Evolutionary conservation across 2,329 filamentous ascomycete genomes (phyloP).

Genomic region (Fusarium pseudoanthophilum): DNA sequence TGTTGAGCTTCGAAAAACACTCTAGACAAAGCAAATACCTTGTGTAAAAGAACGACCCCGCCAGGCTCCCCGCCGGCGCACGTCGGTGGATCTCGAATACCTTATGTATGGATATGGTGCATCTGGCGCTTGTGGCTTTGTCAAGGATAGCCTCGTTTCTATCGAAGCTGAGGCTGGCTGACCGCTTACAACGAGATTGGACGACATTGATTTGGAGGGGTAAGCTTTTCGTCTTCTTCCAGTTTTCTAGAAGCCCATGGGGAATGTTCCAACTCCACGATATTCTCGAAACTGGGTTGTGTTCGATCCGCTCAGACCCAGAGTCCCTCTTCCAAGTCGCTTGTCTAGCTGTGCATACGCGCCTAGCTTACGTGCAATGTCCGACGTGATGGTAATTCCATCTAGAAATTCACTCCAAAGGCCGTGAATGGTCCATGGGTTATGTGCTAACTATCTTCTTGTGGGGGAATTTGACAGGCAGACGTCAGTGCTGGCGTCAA

Average conservation of each 20-base stretch:
- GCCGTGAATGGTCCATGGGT: constrained; percentile 9
- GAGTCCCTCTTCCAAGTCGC: constrained; percentile 6
- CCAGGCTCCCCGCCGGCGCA: constrained; percentile 29
- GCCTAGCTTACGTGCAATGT: not conserved
- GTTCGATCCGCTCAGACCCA: constrained; percentile 1
- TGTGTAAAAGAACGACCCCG: constrained; percentile 19
- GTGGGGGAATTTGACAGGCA: constrained; percentile 21
- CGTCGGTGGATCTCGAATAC: constrained; percentile 20
- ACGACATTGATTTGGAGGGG: constrained; percentile 35
- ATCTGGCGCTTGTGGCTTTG: constrained; percentile 29
- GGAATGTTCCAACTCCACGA: constrained; percentile 8
- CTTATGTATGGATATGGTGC: constrained; percentile 2
- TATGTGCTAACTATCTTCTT: constrained; percentile 28
- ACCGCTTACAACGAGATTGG: constrained; percentile 41
- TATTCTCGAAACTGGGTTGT: constrained; percentile 10
- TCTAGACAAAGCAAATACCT: constrained; percentile 18
- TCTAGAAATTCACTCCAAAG: not conserved
- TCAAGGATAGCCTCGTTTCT: constrained; percentile 45
- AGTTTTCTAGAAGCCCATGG: constrained; percentile 14
- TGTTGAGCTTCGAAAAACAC: constrained; percentile 7
- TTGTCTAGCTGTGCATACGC: constrained; percentile 3
- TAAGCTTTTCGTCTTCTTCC: constrained; percentile 20
- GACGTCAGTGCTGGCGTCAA: constrained; percentile 32
- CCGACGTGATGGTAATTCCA: constrained; percentile 8
- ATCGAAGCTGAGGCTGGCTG: constrained; percentile 44